Evolutionary conservation across 495 filamentous ascomycete species (phyloP), one percentile per base, ranked within the genome.

Genomic region (Aspergillus kassunensis): DNA sequence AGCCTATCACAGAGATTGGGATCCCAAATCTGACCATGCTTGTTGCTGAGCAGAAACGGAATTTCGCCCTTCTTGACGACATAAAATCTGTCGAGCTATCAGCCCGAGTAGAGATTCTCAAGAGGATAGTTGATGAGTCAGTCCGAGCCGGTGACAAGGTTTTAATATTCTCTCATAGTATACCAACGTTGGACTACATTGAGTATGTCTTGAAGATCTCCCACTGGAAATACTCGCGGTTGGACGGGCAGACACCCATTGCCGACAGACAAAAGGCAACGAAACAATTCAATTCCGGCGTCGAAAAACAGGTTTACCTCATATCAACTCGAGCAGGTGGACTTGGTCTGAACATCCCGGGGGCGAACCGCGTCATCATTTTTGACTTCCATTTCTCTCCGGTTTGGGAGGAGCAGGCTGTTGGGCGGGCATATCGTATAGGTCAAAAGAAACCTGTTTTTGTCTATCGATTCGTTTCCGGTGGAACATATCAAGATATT

Each of bases 331-430:
- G 63, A 48, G 88, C 91, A 16, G 91, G 91, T 13, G 90, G 89
- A 1, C 61, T 89, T 0, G 91, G 91, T 0, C 67, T 97, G 49
- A 97, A 97, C 57, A 82, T 97, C 25, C 74, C 71, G 31, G 86
- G 87, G 4, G 92, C 92, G 0, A 97, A 95, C 64, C 81, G 92
- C 6, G 88, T 96, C 9, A 75, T 97, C 19, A 87, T 97, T 16
- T 85, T 96, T 30, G 92, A 97, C 59, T 89, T 86, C 62, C 73
- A 74, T 41, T 96, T 83, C 66, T 92, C 89, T 45, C 92, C 92
- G 0, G 77, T 78, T 5, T 79, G 83, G 65, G 92, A 97, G 61
- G 83, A 91, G 50, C 92, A 97, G 64, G 92, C 92, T 6, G 80
- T 97, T 48, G 91, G 90, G 8, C 79, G 92, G 56, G 86, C 87